Base-by-base conservation (phyloP, 495 filamentous ascomycete species). In the Aeminium ludgeri region DNA sequence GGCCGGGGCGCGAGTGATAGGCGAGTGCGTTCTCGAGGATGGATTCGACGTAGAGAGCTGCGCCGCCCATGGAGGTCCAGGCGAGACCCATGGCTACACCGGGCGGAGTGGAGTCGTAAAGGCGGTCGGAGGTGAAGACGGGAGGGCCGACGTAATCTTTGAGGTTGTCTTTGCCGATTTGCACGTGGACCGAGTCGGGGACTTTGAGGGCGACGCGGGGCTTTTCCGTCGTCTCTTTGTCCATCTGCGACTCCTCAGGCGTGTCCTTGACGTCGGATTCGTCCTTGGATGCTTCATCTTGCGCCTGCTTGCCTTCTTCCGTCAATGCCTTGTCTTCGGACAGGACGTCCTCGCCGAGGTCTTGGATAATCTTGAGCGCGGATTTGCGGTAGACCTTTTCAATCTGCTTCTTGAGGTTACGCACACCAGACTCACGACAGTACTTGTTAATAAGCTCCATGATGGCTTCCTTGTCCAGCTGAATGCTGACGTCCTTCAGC, bases 321-420 rank as follows among this genome's bases (percentile, higher is more conserved):
- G 87, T 94, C 35, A 94, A 56, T 12, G 84, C 89, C 46, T 81
- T 74, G 19, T 76, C 72, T 61, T 95, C 89, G 1, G 80, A 68
- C 11, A 93, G 62, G 10, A 66, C 82, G 20, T 84, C 78, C 59
- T 97, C 89, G 36, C 89, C 89, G 3, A 96, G 64, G 48, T 96
- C 89, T 55, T 85, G 81, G 20, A 99, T 84, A 51, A 99, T 96
- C 61, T 94, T 95, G 48, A 96, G 69, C 10, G 91, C 91, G 13
- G 86, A 80, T 63, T 99, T 99, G 31, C 91, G 80, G 61, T 93
- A 99, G 4, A 99, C 83, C 65, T 96, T 96, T 56, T 99, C 91
- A 48, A 99, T 99, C 56, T 96, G 87, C 66, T 99, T 96, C 69
- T 99, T 99, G 51, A 99, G 63, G 58, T 96, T 96, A 33, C 91